phyloP scores from a whole-genome alignment of 2,329 filamentous ascomycete species.

The Trichoderma sp. region DNA sequence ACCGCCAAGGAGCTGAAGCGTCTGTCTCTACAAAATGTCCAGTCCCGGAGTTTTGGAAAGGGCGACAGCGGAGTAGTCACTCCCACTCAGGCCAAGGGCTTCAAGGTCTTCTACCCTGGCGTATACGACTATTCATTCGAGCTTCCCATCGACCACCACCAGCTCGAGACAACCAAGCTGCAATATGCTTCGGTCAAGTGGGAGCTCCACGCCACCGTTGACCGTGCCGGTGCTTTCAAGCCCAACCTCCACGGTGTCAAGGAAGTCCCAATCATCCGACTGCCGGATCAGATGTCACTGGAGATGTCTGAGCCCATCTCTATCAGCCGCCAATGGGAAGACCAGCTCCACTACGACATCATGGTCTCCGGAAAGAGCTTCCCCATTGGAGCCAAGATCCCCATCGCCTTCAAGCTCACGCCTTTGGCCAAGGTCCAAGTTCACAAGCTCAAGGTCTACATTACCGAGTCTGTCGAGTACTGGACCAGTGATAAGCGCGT shows the following conservation, averaged over 20 bases:
- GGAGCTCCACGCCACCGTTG: conserved; percentile 81
- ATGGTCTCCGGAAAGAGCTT: conserved; percentile 96
- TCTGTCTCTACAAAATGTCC: conserved; percentile 77
- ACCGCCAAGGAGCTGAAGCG: conserved; percentile 61
- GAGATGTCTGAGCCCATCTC: conserved; percentile 93
- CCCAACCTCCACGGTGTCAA: conserved; percentile 82
- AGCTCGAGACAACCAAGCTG: conserved; percentile 86
- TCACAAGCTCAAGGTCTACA: conserved; percentile 87
- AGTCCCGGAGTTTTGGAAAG: conserved; percentile 84
- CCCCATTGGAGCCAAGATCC: conserved; percentile 82
- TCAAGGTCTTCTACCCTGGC: conserved; percentile 81
- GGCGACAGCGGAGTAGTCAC: conserved; percentile 71
- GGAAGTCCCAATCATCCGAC: conserved; percentile 81
- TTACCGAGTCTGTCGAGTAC: conserved; percentile 90
- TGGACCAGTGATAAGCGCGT: conserved; percentile 85
- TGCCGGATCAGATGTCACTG: conserved; percentile 83
- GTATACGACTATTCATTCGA: conserved; percentile 75
- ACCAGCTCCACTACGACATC: conserved; percentile 94
- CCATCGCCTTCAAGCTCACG: conserved; percentile 92
- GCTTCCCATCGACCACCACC: conserved; percentile 82
- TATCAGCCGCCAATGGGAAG: conserved; percentile 91
- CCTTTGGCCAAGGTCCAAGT: conserved; percentile 92
- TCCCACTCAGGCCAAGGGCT: conserved; percentile 66
- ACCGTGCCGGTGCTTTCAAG: conserved; percentile 86
- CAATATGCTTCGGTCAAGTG: conserved; percentile 87